Evolutionary conservation across 441 rosid species (phyloP), one percentile per base, ranked within the genome.

Genomic region (Erodium moschatum): DNA sequence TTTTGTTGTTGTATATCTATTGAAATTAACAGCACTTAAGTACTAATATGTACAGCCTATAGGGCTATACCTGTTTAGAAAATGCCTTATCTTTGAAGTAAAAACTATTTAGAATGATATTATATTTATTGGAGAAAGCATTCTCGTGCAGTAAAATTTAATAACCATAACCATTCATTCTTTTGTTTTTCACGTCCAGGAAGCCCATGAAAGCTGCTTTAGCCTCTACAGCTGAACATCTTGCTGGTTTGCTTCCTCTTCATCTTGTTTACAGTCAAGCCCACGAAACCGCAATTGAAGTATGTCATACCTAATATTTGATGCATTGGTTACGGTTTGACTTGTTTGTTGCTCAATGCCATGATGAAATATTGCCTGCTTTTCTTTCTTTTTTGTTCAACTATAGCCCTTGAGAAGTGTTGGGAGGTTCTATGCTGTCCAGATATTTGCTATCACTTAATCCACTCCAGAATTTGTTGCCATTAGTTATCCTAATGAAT

Each of bases 201-300:
- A 85, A 81, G 80, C 98, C 98, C 15, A 73, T 87, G 72, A 95
- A 90, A 82, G 92, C 99, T 74, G 96, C 91, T 67, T 70, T 95
- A 77, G 91, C 97, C 80, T 87, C 95, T 75, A 92, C 90, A 73
- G 85, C 99, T 64, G 97, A 90, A 79, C 97, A 92, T 84, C 72
- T 92, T 74, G 96, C 99, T 67, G 99, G 99, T 77, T 81, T 95
- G 76, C 95, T 95, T 77, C 98, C 99, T 73, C 96, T 87, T 78
- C 98, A 95, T 84, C 86, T 92, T 77, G 90, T 85, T 81, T 89
- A 95, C 84, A 95, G 96, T 81, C 93, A 87, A 69, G 97, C 97
- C 78, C 96, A 95, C 84, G 95, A 87, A 84, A 85, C 93, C 78
- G 92, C 93, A 69, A 88, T 90, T 80, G 96, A 95, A 97, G 99